Evolutionary conservation across 108 stramenopile genomes (phyloP), one percentile per base, ranked within the genome.

Genomic region (Thalassiosira profunda): DNA sequence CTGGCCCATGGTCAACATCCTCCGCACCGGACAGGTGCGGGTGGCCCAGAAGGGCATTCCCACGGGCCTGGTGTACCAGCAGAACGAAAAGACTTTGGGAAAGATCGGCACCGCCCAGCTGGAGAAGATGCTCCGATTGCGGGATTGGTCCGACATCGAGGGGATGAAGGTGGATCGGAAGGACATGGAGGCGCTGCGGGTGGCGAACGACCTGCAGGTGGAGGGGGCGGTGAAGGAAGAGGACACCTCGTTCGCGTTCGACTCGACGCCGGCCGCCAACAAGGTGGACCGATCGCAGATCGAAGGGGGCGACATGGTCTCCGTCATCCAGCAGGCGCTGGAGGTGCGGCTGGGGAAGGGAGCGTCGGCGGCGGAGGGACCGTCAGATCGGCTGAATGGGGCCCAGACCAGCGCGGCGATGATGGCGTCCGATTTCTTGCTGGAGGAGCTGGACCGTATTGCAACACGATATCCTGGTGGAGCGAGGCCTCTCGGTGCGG

Each of bases 1-100:
- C 0, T 96, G 92, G 87, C 98, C 98, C 12, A 98, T 98, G 98
- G 96, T 98, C 74, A 98, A 98, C 70, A 94, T 98, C 56, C 76
- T 98, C 18, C 80, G 98, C 26, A 98, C 98, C 52, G 85, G 79
- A 21, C 92, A 97, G 83, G 98, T 98, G 3, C 86, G 93, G 34
- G 76, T 89, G 18, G 98, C 95, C 5, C 98, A 98, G 80, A 86
- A 79, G 73, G 96, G 95, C 23, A 95, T 98, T 78, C 98, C 98
- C 20, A 98, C 98, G 14, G 98, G 92, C 20, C 71, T 96, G 23
- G 98, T 98, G 10, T 98, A 98, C 79, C 85, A 88, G 65, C 92
- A 98, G 79, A 98, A 98, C 66, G 97, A 97, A 80, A 95, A 95
- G 71, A 96, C 94, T 5, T 76, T 98, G 7, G 57, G 58, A 23